Conservation (phyloP, 148 eudicot species). For the Amaranthus palmeri region DNA sequence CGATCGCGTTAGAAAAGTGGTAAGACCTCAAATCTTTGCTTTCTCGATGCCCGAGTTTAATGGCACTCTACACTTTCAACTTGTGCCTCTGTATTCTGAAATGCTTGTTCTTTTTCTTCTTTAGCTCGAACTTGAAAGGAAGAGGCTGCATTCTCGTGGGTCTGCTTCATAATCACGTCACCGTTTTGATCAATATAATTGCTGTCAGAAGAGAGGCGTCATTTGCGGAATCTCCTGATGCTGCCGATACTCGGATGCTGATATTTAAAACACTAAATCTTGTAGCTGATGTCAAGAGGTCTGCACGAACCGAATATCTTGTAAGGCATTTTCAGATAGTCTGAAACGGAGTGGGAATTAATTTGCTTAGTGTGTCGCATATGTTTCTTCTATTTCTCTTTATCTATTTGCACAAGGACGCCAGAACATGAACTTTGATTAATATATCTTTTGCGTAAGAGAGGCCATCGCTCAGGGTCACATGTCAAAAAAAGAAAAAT, state of each 20-base stretch:
- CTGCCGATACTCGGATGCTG: slow-evolving; percentile 19
- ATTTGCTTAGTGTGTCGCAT: neutral
- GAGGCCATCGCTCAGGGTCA: too few relatives aligned
- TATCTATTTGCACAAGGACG: too few relatives aligned
- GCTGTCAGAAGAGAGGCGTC: slow-evolving; percentile 6
- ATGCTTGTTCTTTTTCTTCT: neutral
- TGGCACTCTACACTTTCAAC: neutral
- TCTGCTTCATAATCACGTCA: slow-evolving; percentile 31
- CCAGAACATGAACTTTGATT: too few relatives aligned
- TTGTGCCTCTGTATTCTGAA: neutral
- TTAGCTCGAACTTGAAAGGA: slow-evolving; percentile 79
- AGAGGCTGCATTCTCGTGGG: slow-evolving; percentile 61
- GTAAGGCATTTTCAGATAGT: neutral
- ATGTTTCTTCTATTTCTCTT: neutral
- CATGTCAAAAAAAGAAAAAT: too few relatives aligned
- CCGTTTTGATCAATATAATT: neutral
- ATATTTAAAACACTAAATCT: slow-evolving; percentile 1
- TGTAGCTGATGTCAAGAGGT: slow-evolving; percentile 8
- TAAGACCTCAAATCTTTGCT: slow-evolving; percentile 26
- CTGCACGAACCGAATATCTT: neutral
- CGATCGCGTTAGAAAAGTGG: slow-evolving; percentile 98
- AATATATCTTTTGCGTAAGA: too few relatives aligned
- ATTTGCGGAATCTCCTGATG: neutral
- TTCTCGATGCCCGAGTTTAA: neutral
- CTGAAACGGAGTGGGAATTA: neutral